These are phyloP conservation scores for Albifimbria verrucaria DNA, from an alignment of 2,329 filamentous ascomycete genomes.

Conservation along the genomic window DNA sequence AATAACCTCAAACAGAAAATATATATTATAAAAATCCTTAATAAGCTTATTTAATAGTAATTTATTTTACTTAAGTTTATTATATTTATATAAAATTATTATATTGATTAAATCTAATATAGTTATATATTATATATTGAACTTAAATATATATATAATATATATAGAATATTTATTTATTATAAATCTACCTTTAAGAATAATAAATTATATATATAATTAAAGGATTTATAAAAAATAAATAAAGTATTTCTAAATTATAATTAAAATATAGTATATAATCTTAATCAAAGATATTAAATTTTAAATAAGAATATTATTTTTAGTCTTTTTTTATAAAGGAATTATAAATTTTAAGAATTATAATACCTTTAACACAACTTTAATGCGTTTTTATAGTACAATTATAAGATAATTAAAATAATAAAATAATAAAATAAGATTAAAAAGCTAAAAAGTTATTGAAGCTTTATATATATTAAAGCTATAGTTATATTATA, in stretches of 20 bases:
- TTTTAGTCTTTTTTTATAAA: constrained; percentile 1
- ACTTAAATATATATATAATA: too few relatives aligned
- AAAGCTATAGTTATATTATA: background rate
- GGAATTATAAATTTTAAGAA: background rate
- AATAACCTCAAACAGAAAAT: background rate
- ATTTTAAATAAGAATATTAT: background rate
- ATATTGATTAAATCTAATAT: too few relatives aligned
- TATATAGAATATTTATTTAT: too few relatives aligned
- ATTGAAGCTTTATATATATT: too few relatives aligned
- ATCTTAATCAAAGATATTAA: background rate
- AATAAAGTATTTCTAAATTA: background rate
- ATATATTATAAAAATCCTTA: background rate
- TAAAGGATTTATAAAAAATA: background rate
- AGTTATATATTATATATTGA: too few relatives aligned
- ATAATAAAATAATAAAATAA: too few relatives aligned
- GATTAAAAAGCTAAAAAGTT: too few relatives aligned
- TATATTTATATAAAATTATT: too few relatives aligned
- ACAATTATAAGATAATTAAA: background rate
- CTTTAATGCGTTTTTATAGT: background rate
- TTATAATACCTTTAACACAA: background rate
- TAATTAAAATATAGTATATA: background rate
- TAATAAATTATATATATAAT: too few relatives aligned
- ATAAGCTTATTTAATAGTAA: background rate
- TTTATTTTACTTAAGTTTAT: background rate
- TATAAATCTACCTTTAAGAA: too few relatives aligned